Percentiles rank a stretch among this genome's conserved stretches.
These are phyloP conservation scores for Allomyces macrogynus DNA, from an alignment of 192 early-diverging fungal genomes.

Conservation along the genomic window DNA sequence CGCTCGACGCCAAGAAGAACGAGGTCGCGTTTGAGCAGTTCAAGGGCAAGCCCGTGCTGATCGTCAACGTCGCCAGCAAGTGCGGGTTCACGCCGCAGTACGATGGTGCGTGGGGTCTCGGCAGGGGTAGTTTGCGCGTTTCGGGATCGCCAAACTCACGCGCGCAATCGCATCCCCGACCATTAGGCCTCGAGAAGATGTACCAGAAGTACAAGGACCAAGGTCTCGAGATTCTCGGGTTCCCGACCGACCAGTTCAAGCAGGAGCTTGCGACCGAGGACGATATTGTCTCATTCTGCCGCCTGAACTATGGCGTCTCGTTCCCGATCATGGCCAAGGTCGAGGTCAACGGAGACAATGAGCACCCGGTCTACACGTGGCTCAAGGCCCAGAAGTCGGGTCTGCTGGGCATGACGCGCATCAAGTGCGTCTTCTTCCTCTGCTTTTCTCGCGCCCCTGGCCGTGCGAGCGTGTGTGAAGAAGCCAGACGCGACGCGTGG, in stretches of 20 bases:
- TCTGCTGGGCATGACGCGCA: slow-evolving; percentile 15
- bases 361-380: slow-evolving; percentile 37
- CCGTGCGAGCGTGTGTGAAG: too few species aligned
- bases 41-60: slow-evolving; percentile 52
- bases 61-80: slow-evolving; percentile 81
- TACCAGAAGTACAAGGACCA: slow-evolving; percentile 40
- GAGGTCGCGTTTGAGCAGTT: slow-evolving; percentile 31
- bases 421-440: neutral
- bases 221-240: slow-evolving; percentile 71
- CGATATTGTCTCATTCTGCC: slow-evolving; percentile 21
- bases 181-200: slow-evolving; percentile 32
- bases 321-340: slow-evolving; percentile 81
- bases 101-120: slow-evolving; percentile 10
- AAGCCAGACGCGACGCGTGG: too few species aligned
- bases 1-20: slow-evolving; percentile 25
- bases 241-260: slow-evolving; percentile 78
- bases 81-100: slow-evolving; percentile 77
- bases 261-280: slow-evolving; percentile 39
- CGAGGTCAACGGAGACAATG: slow-evolving; percentile 57
- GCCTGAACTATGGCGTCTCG: slow-evolving; percentile 48
- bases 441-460: neutral
- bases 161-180: slow-evolving; percentile 2
- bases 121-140: neutral
- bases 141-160: too few species aligned
- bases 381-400: slow-evolving; percentile 33